Evolutionary conservation across 768 basidiomycete species (phyloP).

Genomic region (Suillus tomentosus): DNA sequence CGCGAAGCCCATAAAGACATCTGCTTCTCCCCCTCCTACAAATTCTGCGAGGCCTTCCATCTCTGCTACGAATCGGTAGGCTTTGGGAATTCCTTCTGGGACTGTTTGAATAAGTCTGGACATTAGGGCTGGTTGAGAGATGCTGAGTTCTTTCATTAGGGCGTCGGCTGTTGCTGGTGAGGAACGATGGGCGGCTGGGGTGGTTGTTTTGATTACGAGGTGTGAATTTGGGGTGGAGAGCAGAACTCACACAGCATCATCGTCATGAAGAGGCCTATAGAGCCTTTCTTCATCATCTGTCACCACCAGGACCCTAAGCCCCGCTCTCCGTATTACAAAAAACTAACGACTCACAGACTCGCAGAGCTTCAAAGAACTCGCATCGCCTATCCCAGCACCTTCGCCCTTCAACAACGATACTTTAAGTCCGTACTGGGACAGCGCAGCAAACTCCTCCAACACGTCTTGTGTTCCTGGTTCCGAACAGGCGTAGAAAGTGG

Average conservation of each 20-base stretch:
- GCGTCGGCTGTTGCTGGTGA: slow-evolving; percentile 58
- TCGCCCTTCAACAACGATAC: slow-evolving; percentile 44
- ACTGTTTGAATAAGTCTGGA: slow-evolving; percentile 40
- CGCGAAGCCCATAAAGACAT: slow-evolving; percentile 48
- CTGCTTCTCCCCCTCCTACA: slow-evolving; percentile 44
- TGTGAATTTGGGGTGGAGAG: background rate
- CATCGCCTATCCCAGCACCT: slow-evolving; percentile 52
- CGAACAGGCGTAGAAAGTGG: slow-evolving; percentile 54
- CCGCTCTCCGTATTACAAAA: background rate
- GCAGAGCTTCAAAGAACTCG: slow-evolving; percentile 60
- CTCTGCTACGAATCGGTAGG: slow-evolving; percentile 58
- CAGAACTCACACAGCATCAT: slow-evolving; percentile 48
- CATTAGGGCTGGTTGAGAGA: slow-evolving; percentile 49
- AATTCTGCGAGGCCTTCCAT: slow-evolving; percentile 61
- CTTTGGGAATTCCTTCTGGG: slow-evolving; percentile 56
- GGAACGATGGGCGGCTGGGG: slow-evolving; percentile 47
- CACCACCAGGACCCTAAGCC: background rate
- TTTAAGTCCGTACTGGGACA: slow-evolving; percentile 44
- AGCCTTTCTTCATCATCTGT: slow-evolving; percentile 55
- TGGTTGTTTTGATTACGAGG: background rate
- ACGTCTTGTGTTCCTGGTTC: slow-evolving; percentile 22
- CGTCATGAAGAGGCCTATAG: slow-evolving; percentile 49
- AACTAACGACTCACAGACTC: slow-evolving; percentile 45
- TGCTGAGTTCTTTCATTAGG: slow-evolving; percentile 45
- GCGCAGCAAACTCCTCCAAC: slow-evolving; percentile 39